These are phyloP conservation scores for Chlamydomonas schloesseri DNA, from an alignment of 139 green algal species.

Conservation along the genomic window DNA sequence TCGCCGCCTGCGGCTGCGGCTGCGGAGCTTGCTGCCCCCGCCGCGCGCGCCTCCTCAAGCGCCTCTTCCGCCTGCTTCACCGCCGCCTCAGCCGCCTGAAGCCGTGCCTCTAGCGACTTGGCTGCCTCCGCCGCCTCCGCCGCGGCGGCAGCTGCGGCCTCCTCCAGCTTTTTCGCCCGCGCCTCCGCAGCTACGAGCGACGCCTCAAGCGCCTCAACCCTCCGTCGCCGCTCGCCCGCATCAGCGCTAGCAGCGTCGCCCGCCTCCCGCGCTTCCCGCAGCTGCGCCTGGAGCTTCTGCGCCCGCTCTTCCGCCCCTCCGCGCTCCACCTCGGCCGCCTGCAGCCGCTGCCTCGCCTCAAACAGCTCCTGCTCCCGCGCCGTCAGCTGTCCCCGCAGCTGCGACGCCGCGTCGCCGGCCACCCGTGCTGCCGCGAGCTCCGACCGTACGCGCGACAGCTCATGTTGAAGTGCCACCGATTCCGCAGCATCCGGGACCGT, in stretches of 20 bases:
- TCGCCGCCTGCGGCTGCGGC: neutral
- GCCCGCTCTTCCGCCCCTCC: slow-evolving; percentile 12
- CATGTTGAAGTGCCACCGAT: neutral
- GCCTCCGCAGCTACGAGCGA: neutral
- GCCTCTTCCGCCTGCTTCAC: too few species aligned
- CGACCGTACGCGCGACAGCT: neutral
- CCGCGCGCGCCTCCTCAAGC: neutral
- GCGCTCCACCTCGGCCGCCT: slow-evolving; percentile 35
- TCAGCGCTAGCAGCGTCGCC: neutral
- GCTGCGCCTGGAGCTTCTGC: slow-evolving; percentile 26
- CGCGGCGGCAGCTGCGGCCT: neutral
- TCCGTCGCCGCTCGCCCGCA: slow-evolving; percentile 4
- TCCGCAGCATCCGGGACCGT: neutral
- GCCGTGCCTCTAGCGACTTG: neutral
- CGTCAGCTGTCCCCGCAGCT: slow-evolving; percentile 34
- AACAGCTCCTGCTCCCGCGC: slow-evolving; percentile 38
- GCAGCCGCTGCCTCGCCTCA: slow-evolving; percentile 41
- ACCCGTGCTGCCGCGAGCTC: slow-evolving; percentile 33
- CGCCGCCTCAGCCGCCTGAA: neutral
- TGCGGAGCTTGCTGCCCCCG: neutral
- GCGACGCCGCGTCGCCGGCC: neutral
- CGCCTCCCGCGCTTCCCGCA: slow-evolving; percentile 24
- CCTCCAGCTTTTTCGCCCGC: neutral
- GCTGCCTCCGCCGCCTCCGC: neutral
- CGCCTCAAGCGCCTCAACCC: neutral